Percentiles rank a stretch among this genome's conserved stretches.
phyloP scores from a whole-genome alignment of 2,329 filamentous ascomycete genomes.

The Botryotinia convoluta region DNA sequence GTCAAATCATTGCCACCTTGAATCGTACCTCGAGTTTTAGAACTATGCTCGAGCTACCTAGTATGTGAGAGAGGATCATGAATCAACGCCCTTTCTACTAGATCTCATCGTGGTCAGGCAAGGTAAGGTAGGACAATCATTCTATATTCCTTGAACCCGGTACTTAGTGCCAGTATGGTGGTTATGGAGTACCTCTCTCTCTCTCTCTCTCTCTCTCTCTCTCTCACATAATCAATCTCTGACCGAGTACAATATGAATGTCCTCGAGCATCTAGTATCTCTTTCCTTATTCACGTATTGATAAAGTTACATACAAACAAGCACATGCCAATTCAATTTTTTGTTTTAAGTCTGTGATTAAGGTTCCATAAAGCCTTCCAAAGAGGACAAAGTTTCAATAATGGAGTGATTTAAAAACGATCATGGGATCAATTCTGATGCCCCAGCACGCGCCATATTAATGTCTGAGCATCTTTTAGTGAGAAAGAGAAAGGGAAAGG shows the following conservation, averaged over 20 bases:
- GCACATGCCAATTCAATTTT: not conserved
- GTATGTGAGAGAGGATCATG: not conserved
- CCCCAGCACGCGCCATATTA: conserved; percentile 9
- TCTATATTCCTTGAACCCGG: not conserved
- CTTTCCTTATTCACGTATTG: not conserved
- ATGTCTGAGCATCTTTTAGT: conserved; percentile 11
- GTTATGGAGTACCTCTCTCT: not conserved
- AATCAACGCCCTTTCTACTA: not conserved
- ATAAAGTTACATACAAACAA: not conserved
- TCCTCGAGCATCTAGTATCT: not conserved
- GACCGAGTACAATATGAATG: not conserved
- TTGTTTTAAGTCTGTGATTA: not conserved
- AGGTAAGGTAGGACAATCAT: not conserved
- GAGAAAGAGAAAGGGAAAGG: not conserved
- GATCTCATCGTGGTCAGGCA: not conserved
- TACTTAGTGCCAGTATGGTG: not conserved
- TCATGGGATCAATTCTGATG: conserved; percentile 19
- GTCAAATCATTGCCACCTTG: not conserved
- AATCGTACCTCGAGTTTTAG: not conserved
- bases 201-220: not conserved
- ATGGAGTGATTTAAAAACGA: conserved; percentile 11
- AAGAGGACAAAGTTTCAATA: conserved; percentile 3
- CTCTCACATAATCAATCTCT: not conserved
- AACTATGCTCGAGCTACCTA: not conserved
- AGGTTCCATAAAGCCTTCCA: not conserved